Conservation (phyloP, 176 grass and related monocot genomes). For the Carex pumila region DNA sequence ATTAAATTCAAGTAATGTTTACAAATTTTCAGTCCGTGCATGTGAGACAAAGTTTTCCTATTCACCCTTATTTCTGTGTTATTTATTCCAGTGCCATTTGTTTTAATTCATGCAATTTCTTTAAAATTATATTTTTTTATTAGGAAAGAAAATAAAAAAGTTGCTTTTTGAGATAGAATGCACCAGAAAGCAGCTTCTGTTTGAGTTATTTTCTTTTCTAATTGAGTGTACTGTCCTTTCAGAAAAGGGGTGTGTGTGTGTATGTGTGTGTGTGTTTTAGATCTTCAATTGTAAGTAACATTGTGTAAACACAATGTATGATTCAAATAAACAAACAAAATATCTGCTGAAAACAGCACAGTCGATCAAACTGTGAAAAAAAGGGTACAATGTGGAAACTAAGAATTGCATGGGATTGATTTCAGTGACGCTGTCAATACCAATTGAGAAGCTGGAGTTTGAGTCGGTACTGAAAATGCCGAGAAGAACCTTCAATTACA, state of each 20-base stretch:
- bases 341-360: not conserved
- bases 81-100: not conserved
- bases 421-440: not conserved
- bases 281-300: not conserved
- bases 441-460: constrained; percentile 31
- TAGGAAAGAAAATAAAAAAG: not conserved
- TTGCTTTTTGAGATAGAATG: not conserved
- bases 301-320: not conserved
- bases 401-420: not conserved
- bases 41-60: not conserved
- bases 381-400: not conserved
- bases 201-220: not conserved
- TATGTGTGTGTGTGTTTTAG: too few relatives aligned
- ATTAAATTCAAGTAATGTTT: not conserved
- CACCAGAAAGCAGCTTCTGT: not conserved
- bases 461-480: constrained; percentile 70
- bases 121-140: not conserved
- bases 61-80: not conserved
- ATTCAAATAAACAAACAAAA: not conserved
- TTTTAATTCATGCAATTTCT: not conserved
- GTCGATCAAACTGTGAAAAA: not conserved
- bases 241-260: not conserved
- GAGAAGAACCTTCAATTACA: constrained; percentile 78
- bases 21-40: not conserved
- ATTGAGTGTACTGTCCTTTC: not conserved